Evolutionary conservation across 2,329 filamentous ascomycete genomes (phyloP).

Genomic region (Verticillium albo-atrum): DNA sequence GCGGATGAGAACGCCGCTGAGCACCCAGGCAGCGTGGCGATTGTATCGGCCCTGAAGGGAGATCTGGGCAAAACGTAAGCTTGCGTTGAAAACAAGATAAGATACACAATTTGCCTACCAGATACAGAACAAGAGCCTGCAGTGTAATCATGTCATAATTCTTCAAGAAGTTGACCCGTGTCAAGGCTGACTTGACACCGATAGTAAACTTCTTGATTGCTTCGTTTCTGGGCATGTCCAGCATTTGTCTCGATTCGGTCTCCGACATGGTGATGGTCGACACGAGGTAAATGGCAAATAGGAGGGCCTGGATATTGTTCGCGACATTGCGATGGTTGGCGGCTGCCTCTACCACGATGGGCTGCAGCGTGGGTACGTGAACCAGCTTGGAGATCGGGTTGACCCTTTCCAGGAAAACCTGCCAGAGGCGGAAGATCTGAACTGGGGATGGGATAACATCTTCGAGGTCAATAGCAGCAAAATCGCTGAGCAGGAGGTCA

Average conservation of each 20-base stretch:
- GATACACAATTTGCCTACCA: slow-evolving; percentile 31
- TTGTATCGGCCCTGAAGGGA: slow-evolving; percentile 55
- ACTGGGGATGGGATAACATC: slow-evolving; percentile 60
- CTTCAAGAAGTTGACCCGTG: slow-evolving; percentile 52
- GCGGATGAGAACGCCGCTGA: slow-evolving; percentile 57
- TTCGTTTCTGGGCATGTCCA: slow-evolving; percentile 44
- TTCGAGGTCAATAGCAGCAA: slow-evolving; percentile 32
- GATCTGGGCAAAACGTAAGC: slow-evolving; percentile 29
- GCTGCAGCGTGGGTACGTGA: slow-evolving; percentile 66
- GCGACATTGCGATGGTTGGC: slow-evolving; percentile 50
- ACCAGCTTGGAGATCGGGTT: slow-evolving; percentile 70
- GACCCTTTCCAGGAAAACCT: slow-evolving; percentile 68
- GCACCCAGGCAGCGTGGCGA: slow-evolving; percentile 54
- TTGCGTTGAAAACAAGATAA: slow-evolving; percentile 5
- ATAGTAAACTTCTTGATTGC: slow-evolving; percentile 47
- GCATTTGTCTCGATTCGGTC: slow-evolving; percentile 48
- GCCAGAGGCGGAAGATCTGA: slow-evolving; percentile 69
- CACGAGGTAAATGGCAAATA: slow-evolving; percentile 15
- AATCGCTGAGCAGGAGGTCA: slow-evolving; percentile 43
- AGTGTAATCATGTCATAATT: slow-evolving; percentile 54
- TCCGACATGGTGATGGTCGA: slow-evolving; percentile 21
- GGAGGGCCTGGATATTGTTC: slow-evolving; percentile 22
- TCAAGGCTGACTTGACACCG: slow-evolving; percentile 45
- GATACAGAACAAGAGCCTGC: slow-evolving; percentile 54
- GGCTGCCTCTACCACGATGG: slow-evolving; percentile 58